Evolutionary conservation across 1,284 basidiomycete genomes (phyloP), one percentile per base, ranked within the genome.

Genomic region (Pyrrhoderma lamaoense): DNA sequence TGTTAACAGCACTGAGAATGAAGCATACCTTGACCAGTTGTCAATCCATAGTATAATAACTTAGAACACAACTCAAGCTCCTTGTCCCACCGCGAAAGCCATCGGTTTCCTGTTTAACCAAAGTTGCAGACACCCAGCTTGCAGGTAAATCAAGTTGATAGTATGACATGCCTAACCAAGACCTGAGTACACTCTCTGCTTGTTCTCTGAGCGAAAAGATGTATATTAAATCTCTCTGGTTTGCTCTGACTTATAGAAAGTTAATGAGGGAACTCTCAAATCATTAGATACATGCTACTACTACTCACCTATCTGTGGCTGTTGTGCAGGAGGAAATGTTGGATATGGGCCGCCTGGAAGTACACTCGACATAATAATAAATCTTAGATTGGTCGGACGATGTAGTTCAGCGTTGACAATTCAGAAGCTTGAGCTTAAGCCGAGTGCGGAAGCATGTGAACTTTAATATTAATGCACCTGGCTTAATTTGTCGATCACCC

Each of bases 171-270:
- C 91, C 91, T 14, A 91, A 69, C 76, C 85, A 82, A 22, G 86
- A 77, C 43, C 91, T 76, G 14, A 91, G 65, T 0, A 89, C 81
- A 56, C 76, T 79, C 54, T 90, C 87, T 2, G 81, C 70, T 58
- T 93, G 83, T 51, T 91, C 89, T 51, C 77, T 81, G 60, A 94
- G 67, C 4, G 81, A 77, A 21, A 78, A 73, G 43, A 92, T 74
- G 66, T 93, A 89, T 57, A 85, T 84, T 21, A 86, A 60, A 66
- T 95, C 92, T 55, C 92, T 72, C 62, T 94, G 91, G 63, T 91
- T 84, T 36, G 91, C 83, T 57, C 92, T 76, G 60, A 93, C 91
- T 94, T 19, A 21, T 2, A 35, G 11, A n/a, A 36, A 2, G 51
- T 44, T 43, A 48, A 42, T 18, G n/a, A 45, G 9, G 34, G 34